phyloP scores from a whole-genome alignment of 805 yeast genomes.

The Teunomyces lycoperdinae region DNA sequence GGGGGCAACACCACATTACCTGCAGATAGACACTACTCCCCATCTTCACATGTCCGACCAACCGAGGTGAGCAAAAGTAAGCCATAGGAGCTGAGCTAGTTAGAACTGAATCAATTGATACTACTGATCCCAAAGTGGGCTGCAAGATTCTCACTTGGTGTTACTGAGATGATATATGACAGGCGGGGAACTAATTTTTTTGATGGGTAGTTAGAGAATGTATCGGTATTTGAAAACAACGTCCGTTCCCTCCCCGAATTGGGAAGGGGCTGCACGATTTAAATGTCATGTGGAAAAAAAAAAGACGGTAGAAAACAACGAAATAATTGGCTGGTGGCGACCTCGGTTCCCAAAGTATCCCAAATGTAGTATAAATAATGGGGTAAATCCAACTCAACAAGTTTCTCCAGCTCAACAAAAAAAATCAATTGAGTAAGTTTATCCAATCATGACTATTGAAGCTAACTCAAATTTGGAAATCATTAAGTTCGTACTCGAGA shows the following conservation, averaged over 20 bases:
- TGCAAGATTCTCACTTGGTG: too few species aligned
- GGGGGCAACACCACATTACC: background rate
- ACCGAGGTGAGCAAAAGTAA: background rate
- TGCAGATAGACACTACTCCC: background rate
- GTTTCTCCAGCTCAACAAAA: background rate
- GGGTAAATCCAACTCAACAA: slow-evolving; percentile 3
- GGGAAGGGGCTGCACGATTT: background rate
- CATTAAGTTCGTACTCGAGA: slow-evolving; percentile 25
- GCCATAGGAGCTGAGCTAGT: too few species aligned
- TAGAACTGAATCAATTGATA: too few species aligned
- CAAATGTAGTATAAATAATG: background rate
- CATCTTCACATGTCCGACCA: background rate
- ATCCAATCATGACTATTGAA: slow-evolving; percentile 6
- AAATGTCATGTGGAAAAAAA: background rate
- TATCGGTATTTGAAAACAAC: background rate
- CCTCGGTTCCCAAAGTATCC: background rate
- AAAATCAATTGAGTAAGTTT: background rate
- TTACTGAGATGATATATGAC: background rate
- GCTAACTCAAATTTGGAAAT: slow-evolving; percentile 33
- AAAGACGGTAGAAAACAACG: too few species aligned
- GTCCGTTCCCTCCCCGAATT: background rate
- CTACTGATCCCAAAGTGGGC: too few species aligned
- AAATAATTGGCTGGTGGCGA: background rate
- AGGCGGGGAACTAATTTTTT: background rate
- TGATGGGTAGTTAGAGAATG: background rate